Base-by-base conservation (phyloP, 2,329 filamentous ascomycete species). In the Bipolaris zeicola region DNA sequence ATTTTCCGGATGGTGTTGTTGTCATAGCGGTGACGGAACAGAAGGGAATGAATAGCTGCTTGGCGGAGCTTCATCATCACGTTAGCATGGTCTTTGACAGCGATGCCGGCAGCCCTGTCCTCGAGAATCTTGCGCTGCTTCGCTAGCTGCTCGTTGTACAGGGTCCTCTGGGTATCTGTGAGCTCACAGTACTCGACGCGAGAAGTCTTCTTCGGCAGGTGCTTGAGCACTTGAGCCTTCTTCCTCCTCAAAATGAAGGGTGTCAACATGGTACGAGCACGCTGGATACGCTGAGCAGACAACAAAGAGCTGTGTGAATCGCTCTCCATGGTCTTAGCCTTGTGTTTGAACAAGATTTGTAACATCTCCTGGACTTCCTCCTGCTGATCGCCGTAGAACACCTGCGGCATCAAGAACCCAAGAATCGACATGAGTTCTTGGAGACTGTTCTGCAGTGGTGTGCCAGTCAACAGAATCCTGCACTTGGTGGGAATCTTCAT, bases 201-300 rank as follows among this genome's bases (percentile, higher is more conserved):
- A 57, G 87, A 87, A 10, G 85, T 87, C 79, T 98, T 98, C 49
- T 83, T 81, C 0, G 95, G 93, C 62, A 99, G 83, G 69, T 95
- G 89, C 44, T 84, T 82, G 42, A 98, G 83, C 7, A 97, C 93
- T 69, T 98, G 92, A 46, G 91, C 87, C 79, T 99, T 99, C 78
- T 95, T 94, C 6, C 95, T 86, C 61, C 96, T 91, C 2, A 99
- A 81, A 51, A 99, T 95, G 72, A 99, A 99, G 0, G 95, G 95
- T 22, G 93, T 92, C 69, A 99, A 86, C 81, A 99, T 99, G 0
- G 90, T 92, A 52, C 93, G 88, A 2, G 95, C 95, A 42, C 93
- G 86, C 55, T 87, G 86, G 55, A 98, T 95, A 39, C 95, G 89
- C 73, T 96, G 91, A 42, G 87, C 89, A 20, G 95, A 96, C 1